phyloP scores from a whole-genome alignment of 1,284 basidiomycete genomes.

The Puccinia hordei region DNA sequence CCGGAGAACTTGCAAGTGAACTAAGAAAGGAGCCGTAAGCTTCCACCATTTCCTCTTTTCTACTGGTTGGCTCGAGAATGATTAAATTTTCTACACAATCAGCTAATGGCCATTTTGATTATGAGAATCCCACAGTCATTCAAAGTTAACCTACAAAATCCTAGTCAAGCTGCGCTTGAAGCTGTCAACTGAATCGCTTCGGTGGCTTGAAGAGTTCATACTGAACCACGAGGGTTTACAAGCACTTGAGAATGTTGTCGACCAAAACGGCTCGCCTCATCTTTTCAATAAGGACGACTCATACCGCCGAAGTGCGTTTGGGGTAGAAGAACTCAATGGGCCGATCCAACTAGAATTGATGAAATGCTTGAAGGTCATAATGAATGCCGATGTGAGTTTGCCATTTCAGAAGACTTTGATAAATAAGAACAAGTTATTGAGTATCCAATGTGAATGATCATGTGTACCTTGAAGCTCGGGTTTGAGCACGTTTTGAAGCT shows the following conservation, averaged over 20 bases:
- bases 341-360: conserved; percentile 72
- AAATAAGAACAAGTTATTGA: conserved; percentile 41
- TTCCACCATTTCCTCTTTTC: conserved; percentile 51
- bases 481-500: conserved; percentile 72
- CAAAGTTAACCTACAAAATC: conserved; percentile 72
- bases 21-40: conserved; percentile 25
- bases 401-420: background rate
- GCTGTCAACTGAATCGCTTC: conserved; percentile 75
- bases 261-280: conserved; percentile 63
- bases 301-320: conserved; percentile 63
- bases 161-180: conserved; percentile 81
- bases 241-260: conserved; percentile 66
- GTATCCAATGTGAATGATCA: background rate
- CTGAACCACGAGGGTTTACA: conserved; percentile 68
- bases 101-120: background rate
- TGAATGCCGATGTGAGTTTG: conserved; percentile 76
- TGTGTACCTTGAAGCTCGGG: conserved; percentile 65
- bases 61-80: background rate
- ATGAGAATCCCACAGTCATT: conserved; percentile 53
- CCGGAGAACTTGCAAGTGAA: conserved; percentile 3
- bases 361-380: conserved; percentile 76
- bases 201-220: conserved; percentile 78
- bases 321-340: conserved; percentile 70
- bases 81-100: background rate
- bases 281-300: background rate